phyloP scores from a whole-genome alignment of 345 rosid genomes.

The Arabis hirsuta region DNA sequence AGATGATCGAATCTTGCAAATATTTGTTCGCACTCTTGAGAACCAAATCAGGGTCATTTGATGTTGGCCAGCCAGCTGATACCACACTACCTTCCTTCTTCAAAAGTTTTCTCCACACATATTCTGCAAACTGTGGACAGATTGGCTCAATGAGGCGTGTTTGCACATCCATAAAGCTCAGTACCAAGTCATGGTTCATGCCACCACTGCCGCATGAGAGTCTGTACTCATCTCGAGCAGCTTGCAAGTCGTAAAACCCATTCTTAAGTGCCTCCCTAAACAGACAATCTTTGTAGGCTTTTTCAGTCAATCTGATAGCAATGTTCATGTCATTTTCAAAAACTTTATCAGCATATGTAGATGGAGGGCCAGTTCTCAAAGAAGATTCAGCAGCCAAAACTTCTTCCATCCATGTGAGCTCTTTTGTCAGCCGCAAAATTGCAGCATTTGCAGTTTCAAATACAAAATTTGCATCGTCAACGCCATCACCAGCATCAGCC shows the following conservation, averaged over 20 bases:
- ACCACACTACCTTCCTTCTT: constrained; percentile 79
- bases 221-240: constrained; percentile 92
- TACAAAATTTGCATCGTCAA: constrained; percentile 97
- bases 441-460: constrained; percentile 93
- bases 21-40: constrained; percentile 88
- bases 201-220: constrained; percentile 77
- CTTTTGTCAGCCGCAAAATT: constrained; percentile 82
- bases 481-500: constrained; percentile 98
- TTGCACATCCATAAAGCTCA: constrained; percentile 88
- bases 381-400: constrained; percentile 67
- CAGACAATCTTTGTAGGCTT: constrained; percentile 68
- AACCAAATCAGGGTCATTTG: constrained; percentile 68
- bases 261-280: constrained; percentile 90
- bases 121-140: constrained; percentile 91
- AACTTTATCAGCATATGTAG: constrained; percentile 82
- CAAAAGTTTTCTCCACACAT: constrained; percentile 87
- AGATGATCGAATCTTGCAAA: constrained; percentile 80
- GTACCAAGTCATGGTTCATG: constrained; percentile 70
- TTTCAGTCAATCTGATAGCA: constrained; percentile 75
- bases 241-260: constrained; percentile 92
- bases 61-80: constrained; percentile 90
- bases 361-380: constrained; percentile 69
- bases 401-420: constrained; percentile 93
- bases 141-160: constrained; percentile 86
- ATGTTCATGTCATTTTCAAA: constrained; percentile 89